Conservation (phyloP, 2,329 filamentous ascomycete species). For the Sordariomycetes sp. region DNA sequence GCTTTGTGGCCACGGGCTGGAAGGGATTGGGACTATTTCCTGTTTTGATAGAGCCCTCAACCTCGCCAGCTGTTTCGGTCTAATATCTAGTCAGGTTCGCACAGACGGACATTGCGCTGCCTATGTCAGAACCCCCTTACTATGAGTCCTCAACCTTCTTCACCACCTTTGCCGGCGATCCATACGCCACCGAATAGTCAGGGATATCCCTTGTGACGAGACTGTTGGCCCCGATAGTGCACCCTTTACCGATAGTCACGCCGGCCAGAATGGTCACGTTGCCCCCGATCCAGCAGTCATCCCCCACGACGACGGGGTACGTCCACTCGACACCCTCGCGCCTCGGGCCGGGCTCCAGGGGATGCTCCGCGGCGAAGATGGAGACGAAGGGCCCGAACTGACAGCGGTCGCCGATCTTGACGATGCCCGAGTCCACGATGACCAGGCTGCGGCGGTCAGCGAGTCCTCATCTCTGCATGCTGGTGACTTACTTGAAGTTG, state of each 20-base stretch:
- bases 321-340: constrained; percentile 38
- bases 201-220: constrained; percentile 41
- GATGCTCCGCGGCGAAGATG: constrained; percentile 64
- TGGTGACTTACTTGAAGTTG: constrained; percentile 29
- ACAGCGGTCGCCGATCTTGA: constrained; percentile 61
- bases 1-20: no score
- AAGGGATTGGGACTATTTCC: no score
- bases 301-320: constrained; percentile 33
- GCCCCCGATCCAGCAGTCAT: constrained; percentile 48
- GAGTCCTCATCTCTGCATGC: background rate
- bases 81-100: no score
- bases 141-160: no score
- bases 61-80: no score
- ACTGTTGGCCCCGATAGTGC: constrained; percentile 38
- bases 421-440: constrained; percentile 64
- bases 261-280: constrained; percentile 40
- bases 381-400: constrained; percentile 64
- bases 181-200: constrained; percentile 36
- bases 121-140: no score
- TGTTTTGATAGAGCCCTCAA: no score
- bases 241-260: constrained; percentile 42
- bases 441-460: constrained; percentile 29
- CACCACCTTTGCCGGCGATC: constrained; percentile 37
- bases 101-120: no score
- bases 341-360: constrained; percentile 47